Evolutionary conservation across 495 filamentous ascomycete genomes (phyloP).

Genomic region (Podospora appendiculata): DNA sequence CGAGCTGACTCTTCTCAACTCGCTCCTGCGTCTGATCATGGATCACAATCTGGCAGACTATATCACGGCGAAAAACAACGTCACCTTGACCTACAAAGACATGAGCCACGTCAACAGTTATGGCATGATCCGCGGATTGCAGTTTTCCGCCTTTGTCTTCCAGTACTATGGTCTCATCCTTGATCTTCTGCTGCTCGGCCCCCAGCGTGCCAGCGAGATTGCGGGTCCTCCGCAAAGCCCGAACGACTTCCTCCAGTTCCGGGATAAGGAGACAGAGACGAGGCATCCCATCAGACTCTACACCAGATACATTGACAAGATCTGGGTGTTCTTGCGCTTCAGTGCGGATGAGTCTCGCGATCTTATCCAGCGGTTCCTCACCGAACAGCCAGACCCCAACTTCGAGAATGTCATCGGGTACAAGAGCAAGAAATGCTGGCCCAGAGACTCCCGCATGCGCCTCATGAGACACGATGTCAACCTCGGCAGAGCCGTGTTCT

Average conservation of each 20-base stretch:
- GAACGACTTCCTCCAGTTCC: constrained; percentile 98
- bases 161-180: constrained; percentile 98
- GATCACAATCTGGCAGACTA: constrained; percentile 99
- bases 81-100: constrained; percentile 98
- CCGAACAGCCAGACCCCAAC: constrained; percentile 97
- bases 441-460: constrained; percentile 92
- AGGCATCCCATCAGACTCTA: constrained; percentile 94
- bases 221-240: constrained; percentile 93
- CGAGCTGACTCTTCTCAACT: constrained; percentile 91
- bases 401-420: constrained; percentile 99
- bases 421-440: constrained; percentile 99
- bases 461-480: constrained; percentile 99
- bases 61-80: constrained; percentile 99
- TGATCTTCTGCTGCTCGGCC: constrained; percentile 83
- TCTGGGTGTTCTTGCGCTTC: constrained; percentile 97
- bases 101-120: constrained; percentile 99
- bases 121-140: constrained; percentile 92
- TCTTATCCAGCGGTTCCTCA: constrained; percentile 94
- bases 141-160: constrained; percentile 98
- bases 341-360: constrained; percentile 89
- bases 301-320: constrained; percentile 94
- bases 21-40: constrained; percentile 92
- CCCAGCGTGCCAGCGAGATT: constrained; percentile 94
- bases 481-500: constrained; percentile 95
- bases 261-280: constrained; percentile 81